Percentiles rank a stretch among this genome's conserved stretches.
Evolutionary conservation across 257 asterid species (phyloP).

Genomic region (Capsicum pubescens): DNA sequence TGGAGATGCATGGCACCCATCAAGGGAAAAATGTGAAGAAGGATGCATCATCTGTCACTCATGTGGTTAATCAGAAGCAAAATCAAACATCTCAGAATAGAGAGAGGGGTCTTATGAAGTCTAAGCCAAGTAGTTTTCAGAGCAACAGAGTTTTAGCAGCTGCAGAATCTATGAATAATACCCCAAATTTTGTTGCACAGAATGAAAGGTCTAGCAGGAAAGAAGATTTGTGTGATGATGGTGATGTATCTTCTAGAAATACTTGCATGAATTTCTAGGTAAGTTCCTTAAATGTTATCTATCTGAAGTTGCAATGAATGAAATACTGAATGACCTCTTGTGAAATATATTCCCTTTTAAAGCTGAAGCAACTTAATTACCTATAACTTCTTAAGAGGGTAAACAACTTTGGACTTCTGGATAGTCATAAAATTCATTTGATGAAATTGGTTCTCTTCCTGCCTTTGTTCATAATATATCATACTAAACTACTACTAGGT

Average conservation of each 20-base stretch:
- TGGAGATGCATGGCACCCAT: constrained; percentile 40
- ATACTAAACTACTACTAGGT: neutral
- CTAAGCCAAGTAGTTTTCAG: constrained; percentile 41
- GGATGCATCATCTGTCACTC: constrained; percentile 40
- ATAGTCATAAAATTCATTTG: neutral
- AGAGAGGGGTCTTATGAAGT: constrained; percentile 48
- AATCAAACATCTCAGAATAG: constrained; percentile 47
- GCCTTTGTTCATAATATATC: neutral
- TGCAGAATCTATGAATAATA: constrained; percentile 38
- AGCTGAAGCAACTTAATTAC: neutral
- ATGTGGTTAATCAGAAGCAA: constrained; percentile 43
- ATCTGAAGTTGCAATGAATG: constrained; percentile 2
- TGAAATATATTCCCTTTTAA: neutral
- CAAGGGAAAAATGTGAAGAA: constrained; percentile 41
- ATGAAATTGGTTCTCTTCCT: neutral
- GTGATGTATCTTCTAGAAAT: constrained; percentile 35
- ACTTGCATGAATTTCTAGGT: constrained; percentile 54
- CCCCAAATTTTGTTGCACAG: constrained; percentile 41
- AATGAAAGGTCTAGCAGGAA: constrained; percentile 43
- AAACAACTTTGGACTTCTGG: neutral
- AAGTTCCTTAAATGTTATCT: neutral
- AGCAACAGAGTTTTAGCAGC: constrained; percentile 39
- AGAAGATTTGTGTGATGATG: constrained; percentile 29
- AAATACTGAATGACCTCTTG: neutral
- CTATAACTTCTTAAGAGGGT: neutral